These are phyloP conservation scores for Alloteropsis angusta DNA, from an alignment of 202 grass and related monocot genomes.

Conservation along the genomic window DNA sequence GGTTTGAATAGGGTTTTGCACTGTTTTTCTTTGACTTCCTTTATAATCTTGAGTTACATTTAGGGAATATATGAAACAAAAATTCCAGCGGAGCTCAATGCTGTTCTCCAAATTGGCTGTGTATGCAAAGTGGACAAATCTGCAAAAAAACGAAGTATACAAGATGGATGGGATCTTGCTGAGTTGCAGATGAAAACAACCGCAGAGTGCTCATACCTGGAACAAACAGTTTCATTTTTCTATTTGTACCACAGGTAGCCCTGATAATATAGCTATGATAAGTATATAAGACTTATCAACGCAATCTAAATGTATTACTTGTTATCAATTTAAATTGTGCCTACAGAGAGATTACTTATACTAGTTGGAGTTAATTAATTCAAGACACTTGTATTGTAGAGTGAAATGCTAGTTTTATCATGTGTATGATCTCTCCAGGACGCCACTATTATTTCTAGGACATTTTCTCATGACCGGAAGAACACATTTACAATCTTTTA, in stretches of 20 bases:
- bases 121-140: conserved; percentile 95
- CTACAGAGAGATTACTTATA: background rate
- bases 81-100: conserved; percentile 56
- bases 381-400: background rate
- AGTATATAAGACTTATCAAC: background rate
- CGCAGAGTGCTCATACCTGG: conserved; percentile 86
- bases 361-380: conserved; percentile 8
- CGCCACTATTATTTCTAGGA: background rate
- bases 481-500: conserved; percentile 16
- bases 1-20: background rate
- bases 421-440: background rate
- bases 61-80: conserved; percentile 98
- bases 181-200: conserved; percentile 97
- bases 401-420: conserved; percentile 19
- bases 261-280: conserved; percentile 14
- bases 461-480: background rate
- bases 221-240: conserved; percentile 82
- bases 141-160: conserved; percentile 45
- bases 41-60: conserved; percentile 20
- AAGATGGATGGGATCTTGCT: conserved; percentile 82
- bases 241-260: conserved; percentile 90
- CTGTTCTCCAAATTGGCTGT: conserved; percentile 88
- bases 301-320: background rate
- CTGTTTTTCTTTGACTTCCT: conserved; percentile 6
- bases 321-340: background rate